Evolutionary conservation across 169 alveolate genomes (phyloP).

Genomic region (Perkinsus marinus): DNA sequence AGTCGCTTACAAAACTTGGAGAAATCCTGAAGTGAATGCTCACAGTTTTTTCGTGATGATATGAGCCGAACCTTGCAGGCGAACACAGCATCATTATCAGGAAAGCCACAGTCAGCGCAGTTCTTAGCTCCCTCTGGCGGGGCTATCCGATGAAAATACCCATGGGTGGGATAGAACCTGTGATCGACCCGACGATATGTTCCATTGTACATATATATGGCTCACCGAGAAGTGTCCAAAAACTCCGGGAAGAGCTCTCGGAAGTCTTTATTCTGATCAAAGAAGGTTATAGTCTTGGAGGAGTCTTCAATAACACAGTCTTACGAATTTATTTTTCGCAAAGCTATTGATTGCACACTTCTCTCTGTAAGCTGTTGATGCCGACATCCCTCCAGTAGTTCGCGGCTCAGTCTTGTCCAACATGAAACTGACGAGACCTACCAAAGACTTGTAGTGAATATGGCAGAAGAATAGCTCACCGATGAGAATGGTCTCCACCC

Average conservation of each 20-base stretch:
- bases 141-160: neutral
- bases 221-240: neutral
- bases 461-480: neutral
- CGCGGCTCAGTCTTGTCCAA: neutral
- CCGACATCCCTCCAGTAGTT: neutral
- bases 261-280: neutral
- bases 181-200: neutral
- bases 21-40: neutral
- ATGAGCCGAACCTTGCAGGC: neutral
- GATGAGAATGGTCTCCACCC: slow-evolving; percentile 8
- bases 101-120: neutral
- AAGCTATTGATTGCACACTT: neutral
- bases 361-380: neutral
- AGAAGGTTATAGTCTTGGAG: neutral
- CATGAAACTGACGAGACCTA: slow-evolving; percentile 7
- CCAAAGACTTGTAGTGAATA: neutral
- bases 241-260: neutral
- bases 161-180: neutral
- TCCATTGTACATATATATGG: no score
- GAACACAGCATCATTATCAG: neutral
- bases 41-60: neutral
- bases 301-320: neutral
- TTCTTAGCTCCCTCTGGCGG: neutral
- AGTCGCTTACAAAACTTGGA: neutral
- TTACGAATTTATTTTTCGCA: neutral